phyloP scores from a whole-genome alignment of 805 yeast species.

The Candida dendrica region DNA sequence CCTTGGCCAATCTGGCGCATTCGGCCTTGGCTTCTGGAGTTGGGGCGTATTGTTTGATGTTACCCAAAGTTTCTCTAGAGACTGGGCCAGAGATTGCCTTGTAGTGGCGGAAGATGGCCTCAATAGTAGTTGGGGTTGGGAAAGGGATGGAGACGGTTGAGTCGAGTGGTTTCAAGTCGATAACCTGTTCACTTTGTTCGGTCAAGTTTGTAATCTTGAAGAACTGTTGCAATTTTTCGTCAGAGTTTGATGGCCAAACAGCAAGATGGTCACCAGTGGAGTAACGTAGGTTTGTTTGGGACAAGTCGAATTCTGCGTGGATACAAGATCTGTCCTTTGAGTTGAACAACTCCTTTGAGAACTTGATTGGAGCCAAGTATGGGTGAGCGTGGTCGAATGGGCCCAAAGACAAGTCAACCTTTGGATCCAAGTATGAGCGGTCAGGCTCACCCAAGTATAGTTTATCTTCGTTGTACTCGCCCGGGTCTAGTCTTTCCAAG shows the following conservation, averaged over 20 bases:
- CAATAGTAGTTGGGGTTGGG: slow-evolving; percentile 84
- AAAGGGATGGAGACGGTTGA: slow-evolving; percentile 56
- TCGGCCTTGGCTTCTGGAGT: slow-evolving; percentile 39
- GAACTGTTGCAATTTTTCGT: slow-evolving; percentile 65
- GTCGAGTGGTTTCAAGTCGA: slow-evolving; percentile 65
- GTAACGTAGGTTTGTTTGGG: slow-evolving; percentile 69
- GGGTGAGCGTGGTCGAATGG: slow-evolving; percentile 84
- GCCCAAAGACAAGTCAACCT: slow-evolving; percentile 38
- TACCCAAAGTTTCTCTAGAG: slow-evolving; percentile 76
- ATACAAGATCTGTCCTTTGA: slow-evolving; percentile 67
- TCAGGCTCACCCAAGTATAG: slow-evolving; percentile 78
- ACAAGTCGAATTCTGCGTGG: slow-evolving; percentile 82
- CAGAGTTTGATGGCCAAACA: slow-evolving; percentile 85
- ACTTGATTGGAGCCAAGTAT: slow-evolving; percentile 59
- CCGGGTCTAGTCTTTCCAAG: slow-evolving; percentile 32
- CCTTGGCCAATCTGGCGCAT: slow-evolving; percentile 44
- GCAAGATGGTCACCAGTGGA: slow-evolving; percentile 96
- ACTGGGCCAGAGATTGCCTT: slow-evolving; percentile 90
- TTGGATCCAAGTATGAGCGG: slow-evolving; percentile 28
- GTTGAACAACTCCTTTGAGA: slow-evolving; percentile 64
- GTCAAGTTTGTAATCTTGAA: slow-evolving; percentile 54
- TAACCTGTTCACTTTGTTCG: slow-evolving; percentile 44
- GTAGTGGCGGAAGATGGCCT: slow-evolving; percentile 75
- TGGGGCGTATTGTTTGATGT: slow-evolving; percentile 81
- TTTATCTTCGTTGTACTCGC: slow-evolving; percentile 30